Base-by-base conservation (phyloP, 2,329 filamentous ascomycete species). In the Aspergillus ustus region DNA sequence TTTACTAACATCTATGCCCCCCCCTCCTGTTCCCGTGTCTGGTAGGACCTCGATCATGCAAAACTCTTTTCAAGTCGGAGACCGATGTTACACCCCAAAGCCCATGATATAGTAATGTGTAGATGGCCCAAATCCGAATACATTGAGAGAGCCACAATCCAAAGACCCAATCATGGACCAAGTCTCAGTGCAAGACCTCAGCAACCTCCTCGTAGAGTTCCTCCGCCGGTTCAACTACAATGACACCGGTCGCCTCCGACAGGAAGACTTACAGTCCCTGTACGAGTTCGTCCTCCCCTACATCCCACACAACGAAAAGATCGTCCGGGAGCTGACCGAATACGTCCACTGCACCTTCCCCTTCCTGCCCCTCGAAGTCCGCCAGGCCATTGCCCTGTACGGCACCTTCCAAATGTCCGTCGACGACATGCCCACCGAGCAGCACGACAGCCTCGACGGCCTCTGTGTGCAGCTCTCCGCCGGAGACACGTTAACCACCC, bases 341-440 rank as follows among this genome's bases (percentile, higher is more conserved):
- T 54, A 55, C 29, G 29, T 50, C 1, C 19, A 60, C 31, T 40
- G 44, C 19, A 31, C 56, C 15, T 59, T 59, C 25, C 40, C 56
- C 9, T 59, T 60, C 31, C 50, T 54, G 19, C 57, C 31, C 17
- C 57, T 55, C 11, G 51, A 60, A 19, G 25, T 60, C 28, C 57
- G 57, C 13, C 45, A 60, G 11, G 51, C 50, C 4, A 44, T 50
- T 20, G 51, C 57, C 1, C 19, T 60, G 4, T 54, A 54, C 28
- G 51, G 50, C n/a, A 13, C n/a, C 6, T 54, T 49, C n/a, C 57
- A 55, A n/a, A 55, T 60, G 51, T 54, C 57, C 2, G 44, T 43
- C n/a, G 44, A 54, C n/a, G 51, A 60, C 19, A 5, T 50, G 13
- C 19, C 25, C 29, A 22, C 37, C 40, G 51, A 60, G 20, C 40